Evolutionary conservation across 2,329 filamentous ascomycete genomes (phyloP).

Genomic region (Exophiala bonariae): DNA sequence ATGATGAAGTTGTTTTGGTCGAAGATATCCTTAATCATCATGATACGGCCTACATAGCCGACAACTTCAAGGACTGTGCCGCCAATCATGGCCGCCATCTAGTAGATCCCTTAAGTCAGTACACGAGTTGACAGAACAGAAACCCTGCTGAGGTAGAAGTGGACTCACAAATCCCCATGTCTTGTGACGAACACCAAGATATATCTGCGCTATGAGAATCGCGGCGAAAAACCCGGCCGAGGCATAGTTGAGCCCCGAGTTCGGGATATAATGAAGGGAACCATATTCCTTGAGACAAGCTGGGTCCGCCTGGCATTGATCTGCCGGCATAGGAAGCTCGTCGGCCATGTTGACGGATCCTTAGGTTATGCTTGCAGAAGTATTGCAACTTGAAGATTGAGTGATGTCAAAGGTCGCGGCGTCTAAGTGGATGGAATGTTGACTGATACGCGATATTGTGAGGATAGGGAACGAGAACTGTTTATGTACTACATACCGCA

Average conservation of each 20-base stretch:
- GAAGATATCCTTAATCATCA: slow-evolving; percentile 54
- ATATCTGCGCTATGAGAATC: slow-evolving; percentile 42
- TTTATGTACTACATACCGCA: no score
- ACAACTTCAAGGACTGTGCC: slow-evolving; percentile 59
- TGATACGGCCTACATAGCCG: slow-evolving; percentile 60
- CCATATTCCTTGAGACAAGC: slow-evolving; percentile 12
- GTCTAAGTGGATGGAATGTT: not conserved
- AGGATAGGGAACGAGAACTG: no score
- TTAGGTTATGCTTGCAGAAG: no score
- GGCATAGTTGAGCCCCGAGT: slow-evolving; percentile 53
- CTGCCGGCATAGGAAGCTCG: not conserved
- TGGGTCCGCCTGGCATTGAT: not conserved
- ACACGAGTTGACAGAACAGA: no score
- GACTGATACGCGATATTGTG: not conserved
- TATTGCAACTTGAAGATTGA: no score
- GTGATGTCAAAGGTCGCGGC: no score
- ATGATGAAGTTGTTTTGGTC: slow-evolving; percentile 51
- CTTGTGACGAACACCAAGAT: slow-evolving; percentile 46
- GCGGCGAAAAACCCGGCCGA: slow-evolving; percentile 54
- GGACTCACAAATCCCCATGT: slow-evolving; percentile 47
- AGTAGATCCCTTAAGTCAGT: no score
- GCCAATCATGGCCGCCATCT: slow-evolving; percentile 50
- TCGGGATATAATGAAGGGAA: slow-evolving; percentile 55
- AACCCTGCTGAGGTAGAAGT: no score
- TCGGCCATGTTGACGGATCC: no score